A percentile compares a stretch with the other conserved stretches of the same genome.
phyloP scores from a whole-genome alignment of 2,329 filamentous ascomycete species.

The Botrytis squamosa region DNA sequence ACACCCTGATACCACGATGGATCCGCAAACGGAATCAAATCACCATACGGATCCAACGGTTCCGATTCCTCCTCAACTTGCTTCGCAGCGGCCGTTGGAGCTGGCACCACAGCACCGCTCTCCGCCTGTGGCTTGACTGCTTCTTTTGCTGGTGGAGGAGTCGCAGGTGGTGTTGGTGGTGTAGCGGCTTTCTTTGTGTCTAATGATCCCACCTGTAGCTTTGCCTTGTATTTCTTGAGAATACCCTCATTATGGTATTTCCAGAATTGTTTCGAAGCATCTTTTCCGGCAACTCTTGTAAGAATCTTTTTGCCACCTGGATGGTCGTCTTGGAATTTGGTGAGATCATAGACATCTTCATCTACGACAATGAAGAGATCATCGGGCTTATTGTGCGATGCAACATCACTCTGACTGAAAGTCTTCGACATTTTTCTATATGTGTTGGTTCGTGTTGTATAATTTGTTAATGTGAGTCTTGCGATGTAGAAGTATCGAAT shows the following conservation, averaged over 20 bases:
- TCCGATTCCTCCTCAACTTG: slow-evolving; percentile 53
- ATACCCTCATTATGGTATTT: slow-evolving; percentile 41
- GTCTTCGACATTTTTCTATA: slow-evolving; percentile 73
- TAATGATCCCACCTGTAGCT: slow-evolving; percentile 81
- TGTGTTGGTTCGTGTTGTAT: not conserved
- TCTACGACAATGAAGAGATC: slow-evolving; percentile 89
- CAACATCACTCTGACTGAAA: slow-evolving; percentile 81
- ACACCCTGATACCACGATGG: slow-evolving; percentile 94
- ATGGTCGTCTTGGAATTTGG: slow-evolving; percentile 82
- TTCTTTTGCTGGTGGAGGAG: slow-evolving; percentile 47
- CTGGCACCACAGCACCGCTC: slow-evolving; percentile 51
- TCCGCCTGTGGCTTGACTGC: slow-evolving; percentile 58
- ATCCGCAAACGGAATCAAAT: slow-evolving; percentile 86
- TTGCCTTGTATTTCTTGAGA: slow-evolving; percentile 70
- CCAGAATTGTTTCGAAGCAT: slow-evolving; percentile 40
- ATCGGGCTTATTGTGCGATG: slow-evolving; percentile 84
- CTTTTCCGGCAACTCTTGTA: slow-evolving; percentile 40
- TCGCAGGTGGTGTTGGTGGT: slow-evolving; percentile 50
- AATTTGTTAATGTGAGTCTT: not conserved
- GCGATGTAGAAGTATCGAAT: not conserved
- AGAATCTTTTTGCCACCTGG: slow-evolving; percentile 48
- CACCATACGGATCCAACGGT: slow-evolving; percentile 79
- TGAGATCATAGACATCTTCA: slow-evolving; percentile 93
- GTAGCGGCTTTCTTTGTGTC: slow-evolving; percentile 73
- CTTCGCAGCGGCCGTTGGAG: slow-evolving; percentile 42